phyloP scores from a whole-genome alignment of 2,329 filamentous ascomycete genomes.

The Aspergillus pseudotamarii region DNA sequence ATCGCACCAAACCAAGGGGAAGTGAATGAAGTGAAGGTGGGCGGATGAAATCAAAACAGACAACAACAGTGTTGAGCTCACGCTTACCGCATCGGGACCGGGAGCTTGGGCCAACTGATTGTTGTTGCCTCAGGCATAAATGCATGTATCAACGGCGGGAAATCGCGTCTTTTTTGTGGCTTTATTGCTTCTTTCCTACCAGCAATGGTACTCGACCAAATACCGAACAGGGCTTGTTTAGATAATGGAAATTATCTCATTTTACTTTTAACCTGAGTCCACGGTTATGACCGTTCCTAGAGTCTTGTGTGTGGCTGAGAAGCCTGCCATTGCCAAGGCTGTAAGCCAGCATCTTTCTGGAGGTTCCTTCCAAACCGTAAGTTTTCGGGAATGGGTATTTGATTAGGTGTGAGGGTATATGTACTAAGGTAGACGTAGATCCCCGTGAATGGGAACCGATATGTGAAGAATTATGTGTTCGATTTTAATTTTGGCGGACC shows the following conservation, averaged over 20 bases:
- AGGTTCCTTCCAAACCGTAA: conserved; percentile 69
- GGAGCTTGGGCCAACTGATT: not conserved
- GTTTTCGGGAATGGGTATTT: conserved; percentile 32
- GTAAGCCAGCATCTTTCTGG: conserved; percentile 89
- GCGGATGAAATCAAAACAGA: conserved; percentile 13
- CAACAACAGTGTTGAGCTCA: not conserved
- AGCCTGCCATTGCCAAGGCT: conserved; percentile 94
- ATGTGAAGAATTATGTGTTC: conserved; percentile 94
- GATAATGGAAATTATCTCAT: not conserved
- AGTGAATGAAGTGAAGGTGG: not conserved
- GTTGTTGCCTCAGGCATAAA: not conserved
- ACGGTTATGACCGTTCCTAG: conserved; percentile 35
- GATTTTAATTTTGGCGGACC: conserved; percentile 79
- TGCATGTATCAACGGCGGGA: not conserved
- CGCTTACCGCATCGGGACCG: conserved; percentile 10
- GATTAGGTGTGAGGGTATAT: conserved; percentile 3
- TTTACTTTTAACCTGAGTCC: not conserved
- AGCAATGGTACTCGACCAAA: not conserved
- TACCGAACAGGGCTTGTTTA: not conserved
- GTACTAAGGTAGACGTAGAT: conserved; percentile 54
- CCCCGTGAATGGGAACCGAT: conserved; percentile 68
- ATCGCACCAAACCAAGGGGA: not conserved
- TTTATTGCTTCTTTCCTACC: not conserved
- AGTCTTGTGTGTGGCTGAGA: conserved; percentile 78
- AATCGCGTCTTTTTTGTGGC: conserved; percentile 9